Conservation (phyloP, 2,329 filamentous ascomycete species). For the Beauveria australis region DNA sequence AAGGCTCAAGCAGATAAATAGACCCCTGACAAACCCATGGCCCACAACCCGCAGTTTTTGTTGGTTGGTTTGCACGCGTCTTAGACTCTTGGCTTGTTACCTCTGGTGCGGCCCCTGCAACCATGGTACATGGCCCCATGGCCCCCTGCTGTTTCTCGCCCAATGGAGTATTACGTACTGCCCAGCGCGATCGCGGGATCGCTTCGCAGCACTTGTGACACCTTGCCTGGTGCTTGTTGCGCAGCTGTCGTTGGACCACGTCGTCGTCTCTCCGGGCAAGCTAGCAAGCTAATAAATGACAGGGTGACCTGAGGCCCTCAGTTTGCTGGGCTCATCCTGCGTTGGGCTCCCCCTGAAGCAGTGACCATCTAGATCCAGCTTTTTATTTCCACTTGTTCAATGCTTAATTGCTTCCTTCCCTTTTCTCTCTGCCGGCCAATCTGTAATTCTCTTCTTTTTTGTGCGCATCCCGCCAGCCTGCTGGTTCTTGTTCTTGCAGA, state of each 20-base stretch:
- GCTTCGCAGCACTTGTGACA: not conserved
- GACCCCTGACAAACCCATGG: too few species aligned
- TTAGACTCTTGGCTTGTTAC: not conserved
- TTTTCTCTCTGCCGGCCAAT: not conserved
- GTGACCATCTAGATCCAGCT: not conserved
- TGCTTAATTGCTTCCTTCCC: not conserved
- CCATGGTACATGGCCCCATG: not conserved
- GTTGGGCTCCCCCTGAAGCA: not conserved
- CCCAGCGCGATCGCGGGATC: constrained; percentile 5
- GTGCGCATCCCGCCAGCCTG: not conserved
- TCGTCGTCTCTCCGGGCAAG: not conserved
- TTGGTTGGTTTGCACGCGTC: too few species aligned
- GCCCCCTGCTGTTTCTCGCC: not conserved
- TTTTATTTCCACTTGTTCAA: not conserved
- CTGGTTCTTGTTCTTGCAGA: not conserved
- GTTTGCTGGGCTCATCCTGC: not conserved
- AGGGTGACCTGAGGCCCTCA: not conserved
- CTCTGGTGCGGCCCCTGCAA: not conserved
- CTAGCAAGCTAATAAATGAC: not conserved
- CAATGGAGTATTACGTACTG: constrained; percentile 1
- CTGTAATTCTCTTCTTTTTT: not conserved
- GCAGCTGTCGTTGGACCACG: not conserved
- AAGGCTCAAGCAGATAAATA: too few species aligned
- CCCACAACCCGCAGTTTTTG: too few species aligned
- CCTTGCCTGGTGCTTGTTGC: not conserved